phyloP scores from a whole-genome alignment of 2,329 filamentous ascomycete species.

The Pestalotiopsis sp. region DNA sequence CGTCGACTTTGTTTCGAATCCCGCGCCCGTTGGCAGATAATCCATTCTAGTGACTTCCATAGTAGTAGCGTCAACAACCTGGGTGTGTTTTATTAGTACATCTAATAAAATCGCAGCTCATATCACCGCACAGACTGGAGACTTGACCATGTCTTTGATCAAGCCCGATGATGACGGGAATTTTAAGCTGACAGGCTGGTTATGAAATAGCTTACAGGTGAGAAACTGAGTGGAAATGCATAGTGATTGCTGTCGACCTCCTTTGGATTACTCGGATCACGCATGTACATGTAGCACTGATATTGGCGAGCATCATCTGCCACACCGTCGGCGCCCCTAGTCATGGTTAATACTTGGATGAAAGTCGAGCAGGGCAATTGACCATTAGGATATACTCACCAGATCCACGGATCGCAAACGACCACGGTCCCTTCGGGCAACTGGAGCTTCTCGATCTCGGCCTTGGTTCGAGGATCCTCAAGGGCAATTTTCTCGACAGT shows the following conservation, averaged over 20 bases:
- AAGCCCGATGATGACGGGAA: too few species aligned
- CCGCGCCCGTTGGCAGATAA: slow-evolving; percentile 1
- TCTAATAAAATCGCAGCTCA: too few species aligned
- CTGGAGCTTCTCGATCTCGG: slow-evolving; percentile 9
- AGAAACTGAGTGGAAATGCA: slow-evolving; percentile 6
- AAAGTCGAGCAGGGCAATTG: background rate
- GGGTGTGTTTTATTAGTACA: background rate
- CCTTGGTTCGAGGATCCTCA: slow-evolving; percentile 1
- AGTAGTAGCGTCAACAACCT: slow-evolving; percentile 6
- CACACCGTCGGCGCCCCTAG: slow-evolving; percentile 7
- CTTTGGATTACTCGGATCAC: slow-evolving; percentile 3
- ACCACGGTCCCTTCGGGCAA: slow-evolving; percentile 1
- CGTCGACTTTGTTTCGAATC: background rate
- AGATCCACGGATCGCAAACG: slow-evolving; percentile 11
- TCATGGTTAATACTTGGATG: background rate
- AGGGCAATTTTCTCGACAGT: slow-evolving; percentile 2
- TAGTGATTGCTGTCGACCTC: slow-evolving; percentile 12
- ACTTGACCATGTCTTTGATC: background rate
- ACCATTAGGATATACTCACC: background rate
- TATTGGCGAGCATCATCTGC: slow-evolving; percentile 3
- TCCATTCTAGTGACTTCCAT: slow-evolving; percentile 7
- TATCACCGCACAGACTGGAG: background rate
- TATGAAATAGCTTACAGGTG: background rate
- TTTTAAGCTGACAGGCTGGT: background rate
- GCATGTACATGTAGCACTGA: slow-evolving; percentile 11